Conservation (phyloP, 768 basidiomycete genomes). For the Lanmaoa rubissima region DNA sequence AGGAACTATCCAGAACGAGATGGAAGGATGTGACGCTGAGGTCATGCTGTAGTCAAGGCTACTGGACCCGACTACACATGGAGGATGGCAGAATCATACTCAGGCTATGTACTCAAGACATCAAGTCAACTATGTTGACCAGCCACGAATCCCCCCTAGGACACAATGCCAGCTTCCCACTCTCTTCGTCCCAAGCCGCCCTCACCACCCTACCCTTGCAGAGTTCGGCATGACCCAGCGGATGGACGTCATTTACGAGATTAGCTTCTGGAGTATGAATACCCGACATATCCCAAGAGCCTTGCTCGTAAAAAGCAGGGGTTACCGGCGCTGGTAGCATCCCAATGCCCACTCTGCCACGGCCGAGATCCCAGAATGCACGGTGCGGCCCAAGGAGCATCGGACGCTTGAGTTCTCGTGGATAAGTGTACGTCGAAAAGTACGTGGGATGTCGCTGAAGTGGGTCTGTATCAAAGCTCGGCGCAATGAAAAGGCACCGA, state of each 20-base stretch:
- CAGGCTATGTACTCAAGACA: too few species aligned
- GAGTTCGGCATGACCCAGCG: neutral
- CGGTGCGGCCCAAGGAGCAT: neutral
- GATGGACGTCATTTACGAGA: neutral
- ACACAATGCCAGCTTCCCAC: too few species aligned
- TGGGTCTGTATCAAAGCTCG: neutral
- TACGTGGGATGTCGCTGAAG: slow-evolving; percentile 10
- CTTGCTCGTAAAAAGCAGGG: too few species aligned
- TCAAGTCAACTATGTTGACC: too few species aligned
- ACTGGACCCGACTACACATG: too few species aligned
- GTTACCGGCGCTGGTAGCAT: neutral
- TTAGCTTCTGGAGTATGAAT: neutral
- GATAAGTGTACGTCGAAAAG: slow-evolving; percentile 10
- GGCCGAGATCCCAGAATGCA: neutral
- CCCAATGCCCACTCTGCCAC: neutral
- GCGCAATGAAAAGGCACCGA: slow-evolving; percentile 7
- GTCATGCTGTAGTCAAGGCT: too few species aligned
- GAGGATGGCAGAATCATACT: too few species aligned
- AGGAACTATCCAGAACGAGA: too few species aligned
- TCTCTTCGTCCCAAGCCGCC: too few species aligned
- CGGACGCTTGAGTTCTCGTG: neutral
- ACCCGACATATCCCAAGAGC: too few species aligned
- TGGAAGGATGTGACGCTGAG: too few species aligned
- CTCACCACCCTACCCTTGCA: neutral
- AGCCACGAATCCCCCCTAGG: too few species aligned